Evolutionary conservation across 2,329 filamentous ascomycete genomes (phyloP), one percentile per base, ranked within the genome.

Genomic region (Teratosphaeria pseudoeucalypti): DNA sequence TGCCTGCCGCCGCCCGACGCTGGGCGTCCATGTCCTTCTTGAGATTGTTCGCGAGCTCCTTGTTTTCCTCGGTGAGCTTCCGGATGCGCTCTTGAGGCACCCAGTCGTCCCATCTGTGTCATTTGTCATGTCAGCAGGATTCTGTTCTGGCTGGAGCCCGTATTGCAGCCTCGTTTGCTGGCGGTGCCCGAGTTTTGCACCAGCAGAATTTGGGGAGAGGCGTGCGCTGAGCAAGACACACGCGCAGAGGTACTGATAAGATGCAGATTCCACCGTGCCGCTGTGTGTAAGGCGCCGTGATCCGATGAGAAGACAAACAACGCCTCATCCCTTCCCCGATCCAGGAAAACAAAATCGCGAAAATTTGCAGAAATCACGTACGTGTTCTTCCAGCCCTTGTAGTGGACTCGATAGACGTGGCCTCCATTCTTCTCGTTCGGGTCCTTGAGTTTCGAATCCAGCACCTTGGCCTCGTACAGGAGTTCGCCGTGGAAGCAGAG

Each of bases 331-430:
- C 12, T 37, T n/a, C 19, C 11, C 4, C 53, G 23, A 37, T 29
- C 53, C 16, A 32, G 29, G 47, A 58, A 52, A 39, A 32, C 19
- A 57, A 52, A 57, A 2, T 53, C 52, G 52, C 52, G 26, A 37
- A 23, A 52, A n/a, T 10, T 16, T 55, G 43, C 19, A 55, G 56
- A 23, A 52, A 58, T 52, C 47, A 85, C 85, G 77, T 78, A 89
- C 82, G 91, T 96, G 74, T 92, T 92, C 81, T 99, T 99, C 94
- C 94, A 99, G 70, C 94, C 94, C 76, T 97, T 97, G 79, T 99
- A 99, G 76, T 99, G 94, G 58, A 99, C 89, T 71, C 89, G 89
- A 78, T 95, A 99, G 73, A 90, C 85, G 71, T 85, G 91, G 37
- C 87, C 85, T 62, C 86, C 87, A 73, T 85, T 86, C 75, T 88